Conservation (phyloP, 31 red algal genomes). For the Porphyra umbilicalis region DNA sequence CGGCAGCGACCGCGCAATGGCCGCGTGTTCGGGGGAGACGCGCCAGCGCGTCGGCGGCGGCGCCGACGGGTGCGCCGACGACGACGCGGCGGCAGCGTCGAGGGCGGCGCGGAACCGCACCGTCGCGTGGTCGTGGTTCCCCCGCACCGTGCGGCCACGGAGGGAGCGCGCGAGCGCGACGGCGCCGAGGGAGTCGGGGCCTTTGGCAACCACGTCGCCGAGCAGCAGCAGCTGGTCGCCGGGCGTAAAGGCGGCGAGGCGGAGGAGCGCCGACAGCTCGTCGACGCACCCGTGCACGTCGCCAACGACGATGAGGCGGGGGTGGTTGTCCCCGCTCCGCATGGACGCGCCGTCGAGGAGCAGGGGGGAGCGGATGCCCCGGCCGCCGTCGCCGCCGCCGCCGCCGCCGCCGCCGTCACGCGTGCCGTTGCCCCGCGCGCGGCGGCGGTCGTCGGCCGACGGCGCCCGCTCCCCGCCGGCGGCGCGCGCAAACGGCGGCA, state of each 20-base stretch:
- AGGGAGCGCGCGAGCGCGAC: slow-evolving; percentile 83
- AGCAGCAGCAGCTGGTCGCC: slow-evolving; percentile 81
- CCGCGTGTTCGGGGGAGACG: slow-evolving; percentile 52
- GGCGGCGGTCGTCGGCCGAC: too few species aligned
- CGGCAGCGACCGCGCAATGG: slow-evolving; percentile 45
- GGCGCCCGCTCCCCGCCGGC: too few species aligned
- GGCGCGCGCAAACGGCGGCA: neutral
- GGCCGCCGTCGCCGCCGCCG: neutral
- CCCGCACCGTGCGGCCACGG: slow-evolving; percentile 70
- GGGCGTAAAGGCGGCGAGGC: slow-evolving; percentile 59
- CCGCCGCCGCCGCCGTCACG: neutral
- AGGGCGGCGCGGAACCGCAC: neutral
- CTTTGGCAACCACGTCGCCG: slow-evolving; percentile 90
- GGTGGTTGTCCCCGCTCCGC: slow-evolving; percentile 1
- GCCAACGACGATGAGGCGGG: slow-evolving; percentile 83
- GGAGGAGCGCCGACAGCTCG: slow-evolving; percentile 68
- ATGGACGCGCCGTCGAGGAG: neutral
- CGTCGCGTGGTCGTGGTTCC: slow-evolving; percentile 73
- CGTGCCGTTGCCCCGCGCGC: too few species aligned
- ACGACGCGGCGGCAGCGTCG: neutral
- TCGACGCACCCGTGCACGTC: slow-evolving; percentile 93
- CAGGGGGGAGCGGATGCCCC: neutral
- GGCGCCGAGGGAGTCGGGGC: slow-evolving; percentile 82
- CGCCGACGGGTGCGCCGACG: neutral
- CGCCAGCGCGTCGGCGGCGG: neutral